A percentile compares a stretch with the other conserved stretches of the same genome.
phyloP scores from a whole-genome alignment of 2,329 filamentous ascomycete species.

The Pseudocercospora macadamiae region DNA sequence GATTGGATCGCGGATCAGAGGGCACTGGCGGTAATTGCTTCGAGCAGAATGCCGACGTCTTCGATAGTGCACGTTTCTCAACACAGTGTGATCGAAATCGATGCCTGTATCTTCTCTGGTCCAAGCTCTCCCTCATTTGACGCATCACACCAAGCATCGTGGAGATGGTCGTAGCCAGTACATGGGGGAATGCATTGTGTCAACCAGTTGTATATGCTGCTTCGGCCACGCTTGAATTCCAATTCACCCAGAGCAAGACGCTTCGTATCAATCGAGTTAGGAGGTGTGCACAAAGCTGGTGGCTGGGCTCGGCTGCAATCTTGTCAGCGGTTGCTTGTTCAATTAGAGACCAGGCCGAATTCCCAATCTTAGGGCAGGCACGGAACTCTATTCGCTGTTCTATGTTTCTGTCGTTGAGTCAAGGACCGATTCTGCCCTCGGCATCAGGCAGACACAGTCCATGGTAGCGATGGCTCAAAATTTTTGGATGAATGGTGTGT shows the following conservation, averaged over 20 bases:
- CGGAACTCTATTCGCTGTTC: neutral
- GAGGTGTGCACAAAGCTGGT: too few relatives aligned
- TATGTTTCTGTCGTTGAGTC: too few relatives aligned
- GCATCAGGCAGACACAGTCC: too few relatives aligned
- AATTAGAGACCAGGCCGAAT: neutral
- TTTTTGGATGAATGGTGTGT: too few relatives aligned
- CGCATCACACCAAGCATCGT: neutral
- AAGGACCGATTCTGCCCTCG: too few relatives aligned
- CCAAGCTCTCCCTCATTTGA: neutral
- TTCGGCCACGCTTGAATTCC: too few relatives aligned
- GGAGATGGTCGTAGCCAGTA: neutral
- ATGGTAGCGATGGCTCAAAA: too few relatives aligned
- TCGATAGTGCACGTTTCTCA: neutral
- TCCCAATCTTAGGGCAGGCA: neutral
- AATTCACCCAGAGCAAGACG: too few relatives aligned
- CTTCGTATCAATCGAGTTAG: too few relatives aligned
- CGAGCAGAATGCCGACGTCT: slow-evolving; percentile 2
- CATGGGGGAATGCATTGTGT: too few relatives aligned
- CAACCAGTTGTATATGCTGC: neutral
- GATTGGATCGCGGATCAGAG: neutral
- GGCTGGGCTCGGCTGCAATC: neutral
- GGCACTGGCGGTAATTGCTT: neutral
- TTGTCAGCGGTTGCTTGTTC: neutral
- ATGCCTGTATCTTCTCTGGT: neutral
- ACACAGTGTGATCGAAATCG: neutral